phyloP scores from a whole-genome alignment of 179 eudicot species.

The Beta corolliflora region DNA sequence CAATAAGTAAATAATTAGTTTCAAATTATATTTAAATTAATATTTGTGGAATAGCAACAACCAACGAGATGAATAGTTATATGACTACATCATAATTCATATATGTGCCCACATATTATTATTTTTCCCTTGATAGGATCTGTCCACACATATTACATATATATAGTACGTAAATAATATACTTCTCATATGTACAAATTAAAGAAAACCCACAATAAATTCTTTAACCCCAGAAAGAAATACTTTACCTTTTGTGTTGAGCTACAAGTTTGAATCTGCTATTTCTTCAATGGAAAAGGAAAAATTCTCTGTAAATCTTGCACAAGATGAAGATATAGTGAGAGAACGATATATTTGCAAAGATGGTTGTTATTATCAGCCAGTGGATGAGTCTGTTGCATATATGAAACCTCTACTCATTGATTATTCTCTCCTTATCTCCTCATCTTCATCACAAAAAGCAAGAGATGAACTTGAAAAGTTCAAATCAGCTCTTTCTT shows the following conservation, averaged over 20 bases:
- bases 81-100: too few species aligned
- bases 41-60: too few species aligned
- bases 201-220: too few species aligned
- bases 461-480: slow-evolving; percentile 36
- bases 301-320: not conserved
- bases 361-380: slow-evolving; percentile 12
- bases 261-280: not conserved
- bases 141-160: too few species aligned
- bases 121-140: too few species aligned
- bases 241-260: not conserved
- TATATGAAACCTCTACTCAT: slow-evolving; percentile 41
- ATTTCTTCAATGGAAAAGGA: not conserved
- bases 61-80: too few species aligned
- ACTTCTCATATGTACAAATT: too few species aligned
- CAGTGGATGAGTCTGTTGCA: not conserved
- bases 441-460: slow-evolving; percentile 38
- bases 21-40: too few species aligned
- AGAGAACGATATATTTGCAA: slow-evolving; percentile 30
- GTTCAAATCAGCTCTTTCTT: slow-evolving; percentile 47
- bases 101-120: too few species aligned
- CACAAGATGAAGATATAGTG: not conserved
- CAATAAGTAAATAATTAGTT: too few species aligned
- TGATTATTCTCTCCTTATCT: slow-evolving; percentile 42
- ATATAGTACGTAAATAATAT: too few species aligned
- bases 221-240: too few species aligned